Base-by-base conservation (phyloP, 148 eudicot genomes). In the Polygonum maritimum region DNA sequence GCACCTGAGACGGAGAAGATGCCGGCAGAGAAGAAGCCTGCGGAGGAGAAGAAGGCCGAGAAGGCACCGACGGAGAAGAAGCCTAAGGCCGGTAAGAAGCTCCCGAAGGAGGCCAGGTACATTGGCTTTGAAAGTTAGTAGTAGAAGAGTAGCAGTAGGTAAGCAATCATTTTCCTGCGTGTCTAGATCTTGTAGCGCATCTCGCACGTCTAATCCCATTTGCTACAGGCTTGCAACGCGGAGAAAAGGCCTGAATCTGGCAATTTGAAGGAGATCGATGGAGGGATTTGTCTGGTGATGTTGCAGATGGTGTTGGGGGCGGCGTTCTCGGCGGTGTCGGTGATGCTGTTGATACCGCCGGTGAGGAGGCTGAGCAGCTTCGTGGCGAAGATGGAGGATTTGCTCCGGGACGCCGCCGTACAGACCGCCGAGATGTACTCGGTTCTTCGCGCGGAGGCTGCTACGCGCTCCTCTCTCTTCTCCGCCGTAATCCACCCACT, bases 341-440 rank as follows among this genome's bases (percentile, higher is more conserved):
- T 82, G 39, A 72, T 82, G 62, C 63, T 82, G 40, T 26, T 82
- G 48, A 41, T 82, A 14, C 84, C 84, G 18, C 81, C 84, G 44
- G 44, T 82, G 76, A 71, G 84, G 52, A 71, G 76, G 33, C 52
- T 82, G 13, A 82, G 70, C 33, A 38, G 47, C 6, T 82, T 82
- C 22, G 15, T 76, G 18, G 26, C 44, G 10, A 82, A 75, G 5
- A 44, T 82, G 7, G 77, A 79, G 51, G 79, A 82, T 62, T 62
- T 82, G 18, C 38, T 82, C 3, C 76, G 33, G 60, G 84, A 82
- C 18, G 45, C 75, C 52, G 57, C 75, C 63, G 60, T 45, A 47
- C 77, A 71, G 4, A 49, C 70, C 49, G 26, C 58, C 51, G 54
- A 5, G 14, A 31, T 76, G 6, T 81, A 58, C 52, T 58, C 19